These are phyloP conservation scores for Alternaria arborescens DNA, from an alignment of 2,329 filamentous ascomycete species.

Conservation along the genomic window DNA sequence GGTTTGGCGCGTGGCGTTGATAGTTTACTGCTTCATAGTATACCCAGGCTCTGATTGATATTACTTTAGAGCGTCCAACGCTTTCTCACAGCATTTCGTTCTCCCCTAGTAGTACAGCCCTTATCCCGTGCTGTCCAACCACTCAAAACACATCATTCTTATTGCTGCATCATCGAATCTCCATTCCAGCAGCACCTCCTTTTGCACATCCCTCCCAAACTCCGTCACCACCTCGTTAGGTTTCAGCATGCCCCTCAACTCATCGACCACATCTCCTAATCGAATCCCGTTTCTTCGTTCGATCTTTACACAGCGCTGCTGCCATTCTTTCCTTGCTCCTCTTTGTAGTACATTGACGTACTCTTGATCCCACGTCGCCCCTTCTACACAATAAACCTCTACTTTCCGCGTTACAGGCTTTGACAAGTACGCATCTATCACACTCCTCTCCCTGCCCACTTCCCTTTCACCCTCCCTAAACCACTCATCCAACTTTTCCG, in stretches of 20 bases:
- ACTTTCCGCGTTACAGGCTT: constrained; percentile 1
- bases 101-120: not conserved
- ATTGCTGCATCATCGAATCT: constrained; percentile 2
- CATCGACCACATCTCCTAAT: constrained; percentile 21
- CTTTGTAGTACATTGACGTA: constrained; percentile 8
- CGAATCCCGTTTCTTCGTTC: constrained; percentile 21
- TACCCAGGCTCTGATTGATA: not conserved
- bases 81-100: not conserved
- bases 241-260: constrained; percentile 16
- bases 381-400: constrained; percentile 9
- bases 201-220: not conserved
- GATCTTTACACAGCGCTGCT: constrained; percentile 13
- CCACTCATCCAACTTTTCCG: not conserved
- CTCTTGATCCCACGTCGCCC: constrained; percentile 10
- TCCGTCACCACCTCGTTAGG: not conserved
- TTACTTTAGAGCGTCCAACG: not conserved
- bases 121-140: not conserved
- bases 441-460: not conserved
- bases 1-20: constrained; percentile 2
- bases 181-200: constrained; percentile 22
- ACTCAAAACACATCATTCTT: constrained; percentile 1
- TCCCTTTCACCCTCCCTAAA: not conserved
- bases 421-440: constrained; percentile 1
- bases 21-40: not conserved
- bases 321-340: not conserved